Evolutionary conservation across 1,284 basidiomycete species (phyloP).

Genomic region (Cryptococcus sp.): DNA sequence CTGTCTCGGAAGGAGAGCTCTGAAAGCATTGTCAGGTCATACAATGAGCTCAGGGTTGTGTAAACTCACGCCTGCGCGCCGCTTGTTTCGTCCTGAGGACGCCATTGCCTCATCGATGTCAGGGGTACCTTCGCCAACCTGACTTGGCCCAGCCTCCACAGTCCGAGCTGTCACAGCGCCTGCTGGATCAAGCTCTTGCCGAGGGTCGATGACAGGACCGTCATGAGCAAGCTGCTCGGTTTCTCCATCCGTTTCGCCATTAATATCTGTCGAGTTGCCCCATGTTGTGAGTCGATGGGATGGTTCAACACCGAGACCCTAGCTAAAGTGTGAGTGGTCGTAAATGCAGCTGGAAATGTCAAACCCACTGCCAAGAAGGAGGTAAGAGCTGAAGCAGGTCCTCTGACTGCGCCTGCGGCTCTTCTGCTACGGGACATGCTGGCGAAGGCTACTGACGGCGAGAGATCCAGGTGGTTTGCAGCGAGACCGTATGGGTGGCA

Average conservation of each 20-base stretch:
- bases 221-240: conserved; percentile 20
- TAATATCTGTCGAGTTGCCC: conserved; percentile 28
- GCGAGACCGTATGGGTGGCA: neutral
- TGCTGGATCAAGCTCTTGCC: conserved; percentile 32
- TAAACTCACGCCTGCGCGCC: conserved; percentile 18
- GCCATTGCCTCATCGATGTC: conserved; percentile 12
- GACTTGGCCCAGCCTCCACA: conserved; percentile 38
- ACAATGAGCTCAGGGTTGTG: conserved; percentile 3
- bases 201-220: conserved; percentile 21
- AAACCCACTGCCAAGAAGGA: conserved; percentile 77
- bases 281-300: conserved; percentile 34
- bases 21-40: neutral
- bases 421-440: conserved; percentile 31
- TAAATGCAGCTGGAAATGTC: neutral
- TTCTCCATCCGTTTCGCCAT: conserved; percentile 2
- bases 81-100: conserved; percentile 21
- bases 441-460: neutral
- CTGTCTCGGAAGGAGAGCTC: conserved; percentile 21
- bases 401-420: conserved; percentile 62
- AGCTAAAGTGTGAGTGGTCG: conserved; percentile 1
- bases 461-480: neutral
- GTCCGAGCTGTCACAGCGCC: conserved; percentile 37
- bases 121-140: conserved; percentile 33
- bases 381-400: conserved; percentile 87
- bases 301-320: conserved; percentile 51